Percentiles rank a stretch among this genome's conserved stretches.
These are phyloP conservation scores for Backusella liffmaniae DNA, from an alignment of 192 early-diverging fungal genomes.

Conservation along the genomic window DNA sequence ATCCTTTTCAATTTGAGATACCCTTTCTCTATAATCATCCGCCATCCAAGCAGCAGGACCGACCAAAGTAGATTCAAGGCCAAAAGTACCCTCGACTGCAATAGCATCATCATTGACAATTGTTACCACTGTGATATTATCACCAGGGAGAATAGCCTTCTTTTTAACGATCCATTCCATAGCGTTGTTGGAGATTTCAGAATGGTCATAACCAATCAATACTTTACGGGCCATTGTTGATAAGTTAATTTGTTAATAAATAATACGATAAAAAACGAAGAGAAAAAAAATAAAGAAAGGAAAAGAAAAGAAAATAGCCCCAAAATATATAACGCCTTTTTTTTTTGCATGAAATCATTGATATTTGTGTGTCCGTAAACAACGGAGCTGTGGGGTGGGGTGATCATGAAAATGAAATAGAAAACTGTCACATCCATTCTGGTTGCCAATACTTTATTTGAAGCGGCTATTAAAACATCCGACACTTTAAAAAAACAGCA, in stretches of 20 bases:
- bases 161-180: conserved; percentile 23
- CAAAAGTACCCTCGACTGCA: conserved; percentile 20
- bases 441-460: background rate
- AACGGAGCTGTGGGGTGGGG: background rate
- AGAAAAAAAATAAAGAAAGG: background rate
- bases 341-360: conserved; percentile 9
- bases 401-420: background rate
- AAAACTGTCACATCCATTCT: background rate
- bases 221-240: conserved; percentile 12
- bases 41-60: conserved; percentile 18
- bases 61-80: conserved; percentile 10
- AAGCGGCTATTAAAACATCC: background rate
- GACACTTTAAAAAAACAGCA: background rate
- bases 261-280: background rate
- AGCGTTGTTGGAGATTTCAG: conserved; percentile 2
- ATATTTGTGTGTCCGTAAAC: background rate
- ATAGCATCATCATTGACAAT: conserved; percentile 25
- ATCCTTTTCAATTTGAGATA: conserved; percentile 22
- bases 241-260: background rate
- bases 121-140: conserved; percentile 11
- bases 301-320: background rate
- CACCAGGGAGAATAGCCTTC: conserved; percentile 11
- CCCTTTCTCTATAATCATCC: conserved; percentile 16
- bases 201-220: conserved; percentile 25
- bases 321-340: background rate